A percentile compares a stretch with the other conserved stretches of the same genome.
Evolutionary conservation across 305 asterid genomes (phyloP).

Genomic region (Solanum chacoense): DNA sequence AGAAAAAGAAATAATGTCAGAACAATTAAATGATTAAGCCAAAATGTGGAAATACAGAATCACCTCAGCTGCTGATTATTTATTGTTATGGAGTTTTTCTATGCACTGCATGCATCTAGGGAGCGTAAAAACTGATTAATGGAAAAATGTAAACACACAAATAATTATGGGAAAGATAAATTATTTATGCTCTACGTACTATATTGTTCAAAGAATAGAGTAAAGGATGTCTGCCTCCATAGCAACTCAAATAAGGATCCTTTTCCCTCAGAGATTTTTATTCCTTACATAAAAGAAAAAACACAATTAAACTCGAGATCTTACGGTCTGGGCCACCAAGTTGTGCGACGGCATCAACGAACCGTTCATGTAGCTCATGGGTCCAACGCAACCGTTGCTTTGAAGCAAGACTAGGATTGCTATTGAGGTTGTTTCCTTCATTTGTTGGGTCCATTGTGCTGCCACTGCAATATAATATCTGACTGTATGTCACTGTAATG

Average conservation of each 20-base stretch:
- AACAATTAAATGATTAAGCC: neutral
- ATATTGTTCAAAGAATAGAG: neutral
- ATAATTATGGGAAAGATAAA: neutral
- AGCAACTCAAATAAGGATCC: neutral
- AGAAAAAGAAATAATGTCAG: neutral
- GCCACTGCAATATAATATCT: conserved; percentile 27
- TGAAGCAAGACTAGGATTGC: conserved; percentile 48
- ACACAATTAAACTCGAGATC: conserved; percentile 9
- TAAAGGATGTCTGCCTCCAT: neutral
- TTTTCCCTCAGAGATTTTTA: neutral
- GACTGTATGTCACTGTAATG: conserved; percentile 15
- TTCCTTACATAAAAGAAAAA: neutral
- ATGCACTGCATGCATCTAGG: neutral
- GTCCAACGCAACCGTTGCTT: conserved; percentile 89
- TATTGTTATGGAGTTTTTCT: neutral
- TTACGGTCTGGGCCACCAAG: conserved; percentile 90
- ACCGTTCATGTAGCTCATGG: conserved; percentile 79
- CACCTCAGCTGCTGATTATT: neutral
- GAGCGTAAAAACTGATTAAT: neutral
- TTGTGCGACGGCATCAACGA: conserved; percentile 81
- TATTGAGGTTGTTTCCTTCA: conserved; percentile 28
- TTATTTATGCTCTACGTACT: neutral
- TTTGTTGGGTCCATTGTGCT: conserved; percentile 34
- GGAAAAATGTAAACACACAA: neutral
- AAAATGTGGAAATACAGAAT: neutral